Base-by-base conservation (phyloP, 148 eudicot species). In the Silene uniflora region DNA sequence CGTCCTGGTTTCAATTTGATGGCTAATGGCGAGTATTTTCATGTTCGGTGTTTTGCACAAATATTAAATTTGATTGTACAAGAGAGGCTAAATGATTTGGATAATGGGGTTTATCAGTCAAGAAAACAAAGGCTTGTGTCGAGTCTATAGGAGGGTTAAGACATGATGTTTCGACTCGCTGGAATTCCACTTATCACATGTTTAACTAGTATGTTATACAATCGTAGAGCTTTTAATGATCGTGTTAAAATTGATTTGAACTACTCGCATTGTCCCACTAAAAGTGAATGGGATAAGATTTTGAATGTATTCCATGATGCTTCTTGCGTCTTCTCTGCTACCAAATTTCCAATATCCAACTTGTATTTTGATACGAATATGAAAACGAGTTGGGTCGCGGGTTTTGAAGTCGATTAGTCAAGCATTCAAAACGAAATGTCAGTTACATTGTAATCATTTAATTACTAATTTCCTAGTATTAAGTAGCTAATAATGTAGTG, bases 151-250 rank as follows among this genome's bases (percentile, higher is more conserved):
- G 25, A 16, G 75, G 69, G 5, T 61, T 77, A 25, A n/a, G n/a
- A 70, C 69, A 77, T 61, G 69, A 77, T 70, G 74, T 70, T 1
- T 44, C 68, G 7, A 77, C 69, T 1, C 62, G 69, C 17, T 61
- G 75, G 61, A 77, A 77, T 27, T 69, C 62, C 0, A 71, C 75
- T 2, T 71, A 60, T 32, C 27, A 46, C 0, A 77, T 62, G 75
- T 13, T 13, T 71, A 9, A 49, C 62, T 2, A 17, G n/a, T 62
- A 63, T 63, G 0, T 46, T 71, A n/a, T 71, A 18, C 5, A 62
- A 71, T 1, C 19, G 21, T 46, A 70, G 46, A 10, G 79, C 49
- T 3, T 71, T 77, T 3, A 23, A 46, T 19, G 25, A 71, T n/a
- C 13, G 47, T 22, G 4, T 17, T 21, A 17, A 11, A 9, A n/a